Base-by-base conservation (phyloP, 2,329 filamentous ascomycete species). In the Cercospora zeae-maydis region DNA sequence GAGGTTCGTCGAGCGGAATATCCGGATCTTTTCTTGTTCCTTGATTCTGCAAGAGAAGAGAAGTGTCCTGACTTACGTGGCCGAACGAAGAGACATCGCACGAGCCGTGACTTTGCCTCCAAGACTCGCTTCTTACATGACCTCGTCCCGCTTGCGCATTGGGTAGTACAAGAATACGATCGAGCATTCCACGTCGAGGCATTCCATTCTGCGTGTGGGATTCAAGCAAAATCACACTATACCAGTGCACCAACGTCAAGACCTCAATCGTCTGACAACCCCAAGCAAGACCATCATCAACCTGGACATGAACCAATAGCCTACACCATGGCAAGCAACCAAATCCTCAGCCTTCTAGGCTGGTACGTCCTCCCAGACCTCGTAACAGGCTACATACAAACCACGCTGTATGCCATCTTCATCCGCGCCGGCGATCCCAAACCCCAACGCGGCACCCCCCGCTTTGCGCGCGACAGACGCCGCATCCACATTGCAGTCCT, bases 361-460 rank as follows among this genome's bases (percentile, higher is more conserved):
- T 88, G 86, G 86, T 82, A 83, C 49, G 81, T 88, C 71, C 79
- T 88, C 27, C 86, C 86, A 63, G 82, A 82, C 69, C 85, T 93
- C 70, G 89, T 87, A 54, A 93, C 92, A 37, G 85, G 86, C 66
- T 90, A 88, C 80, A 75, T 89, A 5, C 93, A 98, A 76, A 83
- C 84, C 66, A 81, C 96, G 70, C 95, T 92, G 80, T 99, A 98
- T 80, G 84, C 88, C 71, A 79, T 98, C 69, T 90, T 91, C 60
- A 93, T 96, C 75, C 92, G 93, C 68, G 95, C 92, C 52, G 95
- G 95, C 73, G 88, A 92, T 66, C 90, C 90, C 13, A 90, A 89
- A 63, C 93, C 85, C 79, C 62, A 79, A 69, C 85, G 89, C 36
- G 85, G 90, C 75, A 82, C 84, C n/a, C 82, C 86, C 1, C 87